Evolutionary conservation across 179 eudicot genomes (phyloP), one percentile per base, ranked within the genome.

Genomic region (Sideroxylon spinosum): DNA sequence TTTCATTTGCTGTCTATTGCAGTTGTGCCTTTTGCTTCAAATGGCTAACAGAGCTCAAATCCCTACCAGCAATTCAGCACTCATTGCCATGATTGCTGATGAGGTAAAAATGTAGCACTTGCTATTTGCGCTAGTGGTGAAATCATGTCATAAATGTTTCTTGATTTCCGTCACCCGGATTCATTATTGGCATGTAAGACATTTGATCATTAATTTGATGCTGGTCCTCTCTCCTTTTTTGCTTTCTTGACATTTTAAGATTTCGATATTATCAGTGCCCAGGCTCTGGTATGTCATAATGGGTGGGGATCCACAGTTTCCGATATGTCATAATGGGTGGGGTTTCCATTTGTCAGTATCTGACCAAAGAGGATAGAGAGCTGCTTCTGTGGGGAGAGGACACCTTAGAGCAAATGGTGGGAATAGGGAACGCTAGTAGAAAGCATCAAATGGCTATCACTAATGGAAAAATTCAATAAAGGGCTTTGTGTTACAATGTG

Each of bases 41-140:
- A 88, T 91, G 94, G 91, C 92, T 76, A 88, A 88, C 84, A 88
- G 82, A 79, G 85, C 85, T 84, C 92, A 86, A 83, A 87, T 93
- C 63, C 91, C 91, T 16, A 82, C 91, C 1, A 93, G 78, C 55
- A 93, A 79, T 81, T 93, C 98, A 6, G 98, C 98, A 8, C 88
- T 93, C 55, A 90, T 93, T 49, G 97, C 97, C 32, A 87, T 93
- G 86, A 93, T 93, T 71, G 98, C 95, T 78, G 97, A 93, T 80
- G 98, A 93, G 98, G 98, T 93, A 80, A 70, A 12, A 57, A 61
- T 69, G 10, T 71, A 25, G 50, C 2, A n/a, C 23, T 77, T 50
- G 28, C 0, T 7, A 14, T 65, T 8, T 10, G 32, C 44, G 44
- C 57, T 23, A 22, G 22, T 55, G 0, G 25, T 68, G 56, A 44